Conservation (phyloP, 345 rosid species). For the Aurinia saxatilis region DNA sequence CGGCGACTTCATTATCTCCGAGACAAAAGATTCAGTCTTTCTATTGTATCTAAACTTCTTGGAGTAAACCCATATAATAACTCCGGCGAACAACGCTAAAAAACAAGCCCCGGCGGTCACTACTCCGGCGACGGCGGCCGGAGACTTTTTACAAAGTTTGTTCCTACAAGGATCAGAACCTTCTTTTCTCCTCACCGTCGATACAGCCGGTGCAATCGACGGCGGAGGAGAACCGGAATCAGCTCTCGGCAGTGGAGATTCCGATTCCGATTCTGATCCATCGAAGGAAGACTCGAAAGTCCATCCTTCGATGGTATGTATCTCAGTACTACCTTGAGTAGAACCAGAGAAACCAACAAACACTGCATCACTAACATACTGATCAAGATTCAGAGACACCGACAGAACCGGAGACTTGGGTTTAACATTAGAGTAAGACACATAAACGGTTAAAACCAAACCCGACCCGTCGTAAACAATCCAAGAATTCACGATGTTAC, state of each 20-base stretch:
- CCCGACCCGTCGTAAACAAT: constrained; percentile 58
- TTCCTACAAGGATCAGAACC: constrained; percentile 56
- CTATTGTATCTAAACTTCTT: constrained; percentile 44
- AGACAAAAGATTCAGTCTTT: constrained; percentile 57
- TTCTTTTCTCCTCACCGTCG: constrained; percentile 33
- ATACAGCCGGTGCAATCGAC: constrained; percentile 44
- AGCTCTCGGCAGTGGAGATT: constrained; percentile 65
- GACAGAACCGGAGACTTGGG: constrained; percentile 66
- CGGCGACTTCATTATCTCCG: constrained; percentile 79
- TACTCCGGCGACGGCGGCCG: constrained; percentile 96
- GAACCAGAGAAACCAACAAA: constrained; percentile 98
- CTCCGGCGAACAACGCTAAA: constrained; percentile 70
- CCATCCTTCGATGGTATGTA: constrained; percentile 95
- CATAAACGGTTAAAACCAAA: constrained; percentile 40
- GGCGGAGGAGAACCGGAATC: constrained; percentile 58
- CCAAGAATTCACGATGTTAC: constrained; percentile 83
- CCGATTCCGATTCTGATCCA: constrained; percentile 30
- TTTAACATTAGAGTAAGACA: constrained; percentile 83
- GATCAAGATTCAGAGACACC: constrained; percentile 57
- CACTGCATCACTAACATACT: constrained; percentile 78
- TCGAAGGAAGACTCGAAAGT: constrained; percentile 67
- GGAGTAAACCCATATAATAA: constrained; percentile 64
- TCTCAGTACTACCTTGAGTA: constrained; percentile 96
- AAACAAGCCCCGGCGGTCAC: constrained; percentile 89
- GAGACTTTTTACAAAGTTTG: constrained; percentile 72